Percentiles rank a stretch among this genome's conserved stretches.
Evolutionary conservation across 129 eudicot genomes (phyloP).

Genomic region (Flaveria trinervia): DNA sequence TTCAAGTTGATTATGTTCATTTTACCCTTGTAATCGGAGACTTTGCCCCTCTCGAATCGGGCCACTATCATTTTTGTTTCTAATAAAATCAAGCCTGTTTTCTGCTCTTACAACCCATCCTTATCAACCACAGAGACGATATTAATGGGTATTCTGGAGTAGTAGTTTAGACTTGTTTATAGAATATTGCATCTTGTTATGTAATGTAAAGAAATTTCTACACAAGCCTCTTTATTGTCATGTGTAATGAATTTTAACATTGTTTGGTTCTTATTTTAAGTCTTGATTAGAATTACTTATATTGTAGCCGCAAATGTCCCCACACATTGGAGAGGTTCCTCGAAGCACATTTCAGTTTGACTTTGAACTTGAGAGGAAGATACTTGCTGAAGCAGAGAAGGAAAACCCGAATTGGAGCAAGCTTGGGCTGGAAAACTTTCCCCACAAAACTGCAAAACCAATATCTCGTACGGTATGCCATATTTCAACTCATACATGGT

Average conservation of each 20-base stretch:
- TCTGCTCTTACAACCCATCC: no score
- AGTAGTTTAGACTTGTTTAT: background rate
- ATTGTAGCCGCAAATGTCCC: constrained; percentile 78
- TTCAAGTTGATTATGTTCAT: no score
- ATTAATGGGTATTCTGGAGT: constrained; percentile 2
- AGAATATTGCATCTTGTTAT: constrained; percentile 11
- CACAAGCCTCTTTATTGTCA: background rate
- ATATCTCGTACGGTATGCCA: constrained; percentile 52
- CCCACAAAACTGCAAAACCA: constrained; percentile 61
- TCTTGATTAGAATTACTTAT: background rate
- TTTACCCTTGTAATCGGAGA: no score
- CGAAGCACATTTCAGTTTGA: constrained; percentile 85
- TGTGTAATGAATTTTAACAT: background rate
- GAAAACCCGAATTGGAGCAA: constrained; percentile 84
- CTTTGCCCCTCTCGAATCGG: no score
- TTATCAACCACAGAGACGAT: background rate
- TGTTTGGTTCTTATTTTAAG: background rate
- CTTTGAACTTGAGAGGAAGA: constrained; percentile 84
- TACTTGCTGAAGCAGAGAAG: constrained; percentile 82
- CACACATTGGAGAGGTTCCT: constrained; percentile 84
- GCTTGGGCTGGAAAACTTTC: constrained; percentile 71
- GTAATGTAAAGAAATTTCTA: constrained; percentile 23
- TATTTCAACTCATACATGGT: background rate
- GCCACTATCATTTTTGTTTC: no score
- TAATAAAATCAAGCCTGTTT: no score